These are phyloP conservation scores for Nakaseomyces bracarensis DNA, from an alignment of 1,139 yeast species.

Conservation along the genomic window DNA sequence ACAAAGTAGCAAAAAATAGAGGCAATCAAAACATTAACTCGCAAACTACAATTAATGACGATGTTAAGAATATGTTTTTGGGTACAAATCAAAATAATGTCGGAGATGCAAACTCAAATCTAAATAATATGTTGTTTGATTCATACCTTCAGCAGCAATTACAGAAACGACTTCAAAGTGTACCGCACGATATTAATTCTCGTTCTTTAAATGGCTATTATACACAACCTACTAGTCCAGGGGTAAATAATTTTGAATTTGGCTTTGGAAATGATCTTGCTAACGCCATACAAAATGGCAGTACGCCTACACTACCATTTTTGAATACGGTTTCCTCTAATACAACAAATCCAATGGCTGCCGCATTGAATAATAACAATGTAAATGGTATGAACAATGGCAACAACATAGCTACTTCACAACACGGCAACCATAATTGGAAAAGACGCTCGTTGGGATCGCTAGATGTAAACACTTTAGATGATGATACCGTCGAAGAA, in stretches of 20 bases:
- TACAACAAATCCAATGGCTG: constrained; percentile 1
- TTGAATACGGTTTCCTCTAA: constrained; percentile 3
- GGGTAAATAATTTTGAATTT: constrained; percentile 16
- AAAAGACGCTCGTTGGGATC: constrained; percentile 27
- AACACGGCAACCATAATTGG: constrained; percentile 13
- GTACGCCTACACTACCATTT: not conserved
- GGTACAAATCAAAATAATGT: not conserved
- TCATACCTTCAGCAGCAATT: constrained; percentile 25
- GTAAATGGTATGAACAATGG: constrained; percentile 8
- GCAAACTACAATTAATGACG: not conserved
- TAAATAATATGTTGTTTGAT: constrained; percentile 16
- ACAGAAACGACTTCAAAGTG: constrained; percentile 23
- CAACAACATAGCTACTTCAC: constrained; percentile 1
- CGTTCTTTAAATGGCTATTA: constrained; percentile 26
- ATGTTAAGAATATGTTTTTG: not conserved
- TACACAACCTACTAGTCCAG: constrained; percentile 31
- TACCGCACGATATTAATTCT: constrained; percentile 24
- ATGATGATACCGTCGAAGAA: constrained; percentile 29
- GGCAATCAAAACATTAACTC: not conserved
- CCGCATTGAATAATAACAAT: constrained; percentile 7
- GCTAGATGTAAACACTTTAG: constrained; percentile 23
- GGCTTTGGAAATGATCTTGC: constrained; percentile 12
- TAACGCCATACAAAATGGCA: constrained; percentile 1
- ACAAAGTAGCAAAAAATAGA: not conserved
- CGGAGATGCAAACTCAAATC: not conserved